A percentile compares a stretch with the other conserved stretches of the same genome.
phyloP scores from a whole-genome alignment of 2,329 filamentous ascomycete species.

The Emmonsiellopsis sp. region DNA sequence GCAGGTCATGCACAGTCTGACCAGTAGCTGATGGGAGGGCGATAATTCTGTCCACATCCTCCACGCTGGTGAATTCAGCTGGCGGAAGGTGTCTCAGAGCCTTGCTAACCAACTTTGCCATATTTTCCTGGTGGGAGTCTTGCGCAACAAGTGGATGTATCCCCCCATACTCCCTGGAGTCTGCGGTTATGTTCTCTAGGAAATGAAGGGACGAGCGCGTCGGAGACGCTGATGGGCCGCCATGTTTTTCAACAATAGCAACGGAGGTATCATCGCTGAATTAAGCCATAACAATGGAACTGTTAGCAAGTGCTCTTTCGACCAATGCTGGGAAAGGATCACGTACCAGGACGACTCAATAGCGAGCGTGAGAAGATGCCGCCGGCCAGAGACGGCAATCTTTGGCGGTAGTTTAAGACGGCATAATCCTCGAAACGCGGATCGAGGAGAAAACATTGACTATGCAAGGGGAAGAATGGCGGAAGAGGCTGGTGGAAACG shows the following conservation, averaged over 20 bases:
- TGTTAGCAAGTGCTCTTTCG: neutral
- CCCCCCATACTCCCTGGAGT: slow-evolving; percentile 64
- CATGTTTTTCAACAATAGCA: slow-evolving; percentile 59
- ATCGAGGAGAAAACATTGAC: neutral
- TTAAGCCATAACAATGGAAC: slow-evolving; percentile 1
- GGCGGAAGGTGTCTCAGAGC: slow-evolving; percentile 50
- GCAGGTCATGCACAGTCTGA: slow-evolving; percentile 16
- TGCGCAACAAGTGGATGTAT: slow-evolving; percentile 72
- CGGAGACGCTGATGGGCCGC: neutral
- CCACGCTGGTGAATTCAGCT: neutral
- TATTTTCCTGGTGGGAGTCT: slow-evolving; percentile 61
- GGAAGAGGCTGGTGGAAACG: neutral
- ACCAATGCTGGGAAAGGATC: neutral
- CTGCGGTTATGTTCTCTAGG: slow-evolving; percentile 71
- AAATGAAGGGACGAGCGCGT: slow-evolving; percentile 55
- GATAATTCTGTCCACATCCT: neutral
- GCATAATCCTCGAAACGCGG: slow-evolving; percentile 3
- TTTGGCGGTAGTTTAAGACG: neutral
- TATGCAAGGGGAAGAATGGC: neutral
- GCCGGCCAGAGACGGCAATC: neutral
- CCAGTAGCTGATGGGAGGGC: slow-evolving; percentile 5
- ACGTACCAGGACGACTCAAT: slow-evolving; percentile 62
- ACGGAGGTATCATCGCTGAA: slow-evolving; percentile 85
- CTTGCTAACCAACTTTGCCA: slow-evolving; percentile 58
- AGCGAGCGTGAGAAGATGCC: slow-evolving; percentile 43